A percentile compares a stretch with the other conserved stretches of the same genome.
Conservation (phyloP, 1,139 yeast genomes). For the Eremothecium gossypii region DNA sequence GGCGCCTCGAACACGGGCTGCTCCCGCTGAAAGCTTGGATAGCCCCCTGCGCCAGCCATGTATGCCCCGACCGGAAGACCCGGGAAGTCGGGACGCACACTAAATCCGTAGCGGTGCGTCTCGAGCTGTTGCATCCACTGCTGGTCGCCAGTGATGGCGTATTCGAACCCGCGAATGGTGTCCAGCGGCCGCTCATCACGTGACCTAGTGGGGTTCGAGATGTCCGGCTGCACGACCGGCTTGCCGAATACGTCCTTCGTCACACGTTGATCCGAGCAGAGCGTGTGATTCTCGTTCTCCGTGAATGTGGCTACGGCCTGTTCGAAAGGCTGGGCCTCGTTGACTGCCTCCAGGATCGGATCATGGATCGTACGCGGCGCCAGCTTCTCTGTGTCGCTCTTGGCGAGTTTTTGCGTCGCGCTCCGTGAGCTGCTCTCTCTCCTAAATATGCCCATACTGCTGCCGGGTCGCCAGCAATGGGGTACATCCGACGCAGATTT, state of each 20-base stretch:
- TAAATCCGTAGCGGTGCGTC: conserved; percentile 70
- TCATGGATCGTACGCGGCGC: conserved; percentile 69
- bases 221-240: conserved; percentile 64
- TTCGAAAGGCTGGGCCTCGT: conserved; percentile 93
- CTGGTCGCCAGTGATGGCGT: conserved; percentile 81
- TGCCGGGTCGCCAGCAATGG: neutral
- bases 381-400: conserved; percentile 40
- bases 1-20: conserved; percentile 61
- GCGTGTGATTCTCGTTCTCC: conserved; percentile 27
- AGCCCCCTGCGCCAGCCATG: conserved; percentile 3
- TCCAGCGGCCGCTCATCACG: conserved; percentile 94
- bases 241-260: conserved; percentile 75
- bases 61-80: neutral
- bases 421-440: conserved; percentile 7
- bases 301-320: conserved; percentile 40
- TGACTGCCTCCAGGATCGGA: conserved; percentile 83
- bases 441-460: conserved; percentile 10
- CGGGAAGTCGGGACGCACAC: conserved; percentile 51
- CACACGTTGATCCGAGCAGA: conserved; percentile 33
- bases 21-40: conserved; percentile 32
- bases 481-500: too few relatives aligned
- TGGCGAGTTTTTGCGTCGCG: conserved; percentile 33
- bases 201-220: conserved; percentile 83
- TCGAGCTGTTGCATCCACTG: conserved; percentile 73
- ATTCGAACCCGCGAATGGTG: conserved; percentile 87